Evolutionary conservation across 139 green algal species (phyloP).

Genomic region (Raphidocelis subcapitata): DNA sequence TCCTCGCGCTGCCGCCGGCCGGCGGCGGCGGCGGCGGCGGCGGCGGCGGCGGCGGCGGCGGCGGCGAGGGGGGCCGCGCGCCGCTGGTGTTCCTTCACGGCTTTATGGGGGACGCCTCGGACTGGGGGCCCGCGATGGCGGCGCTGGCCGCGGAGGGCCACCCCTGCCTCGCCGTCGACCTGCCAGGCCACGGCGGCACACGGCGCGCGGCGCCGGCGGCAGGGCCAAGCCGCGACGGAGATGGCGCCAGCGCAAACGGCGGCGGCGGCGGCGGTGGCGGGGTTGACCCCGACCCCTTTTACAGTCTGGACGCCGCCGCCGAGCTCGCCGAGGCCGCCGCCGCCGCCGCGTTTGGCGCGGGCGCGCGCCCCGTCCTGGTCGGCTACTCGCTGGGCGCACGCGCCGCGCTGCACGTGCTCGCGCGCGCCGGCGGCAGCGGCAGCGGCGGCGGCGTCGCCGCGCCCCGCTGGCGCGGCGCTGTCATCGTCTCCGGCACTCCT

Average conservation of each 20-base stretch:
- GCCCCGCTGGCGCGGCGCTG: slow-evolving; percentile 22
- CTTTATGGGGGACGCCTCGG: slow-evolving; percentile 69
- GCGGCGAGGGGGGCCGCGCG: slow-evolving; percentile 2
- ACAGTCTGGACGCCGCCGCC: slow-evolving; percentile 39
- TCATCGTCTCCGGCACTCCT: slow-evolving; percentile 61
- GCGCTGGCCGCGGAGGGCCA: slow-evolving; percentile 43
- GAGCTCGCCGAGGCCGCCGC: slow-evolving; percentile 31
- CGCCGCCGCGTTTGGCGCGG: slow-evolving; percentile 17
- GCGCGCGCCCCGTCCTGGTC: slow-evolving; percentile 47
- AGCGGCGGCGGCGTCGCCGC: slow-evolving; percentile 13
- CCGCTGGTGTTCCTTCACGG: slow-evolving; percentile 82
- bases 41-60: slow-evolving; percentile 11
- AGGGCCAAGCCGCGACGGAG: no score
- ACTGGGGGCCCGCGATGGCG: slow-evolving; percentile 73
- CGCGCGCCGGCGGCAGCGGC: slow-evolving; percentile 11
- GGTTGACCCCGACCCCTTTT: no score
- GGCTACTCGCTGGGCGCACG: slow-evolving; percentile 85
- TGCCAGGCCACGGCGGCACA: slow-evolving; percentile 76
- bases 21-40: neutral
- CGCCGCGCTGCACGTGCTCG: slow-evolving; percentile 57
- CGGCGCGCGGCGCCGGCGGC: no score
- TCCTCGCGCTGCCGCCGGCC: neutral
- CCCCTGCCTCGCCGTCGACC: slow-evolving; percentile 64
- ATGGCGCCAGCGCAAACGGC: no score
- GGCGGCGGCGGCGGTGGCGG: no score